Evolutionary conservation across 129 eudicot species (phyloP).

Genomic region (Artemisia tridentata): DNA sequence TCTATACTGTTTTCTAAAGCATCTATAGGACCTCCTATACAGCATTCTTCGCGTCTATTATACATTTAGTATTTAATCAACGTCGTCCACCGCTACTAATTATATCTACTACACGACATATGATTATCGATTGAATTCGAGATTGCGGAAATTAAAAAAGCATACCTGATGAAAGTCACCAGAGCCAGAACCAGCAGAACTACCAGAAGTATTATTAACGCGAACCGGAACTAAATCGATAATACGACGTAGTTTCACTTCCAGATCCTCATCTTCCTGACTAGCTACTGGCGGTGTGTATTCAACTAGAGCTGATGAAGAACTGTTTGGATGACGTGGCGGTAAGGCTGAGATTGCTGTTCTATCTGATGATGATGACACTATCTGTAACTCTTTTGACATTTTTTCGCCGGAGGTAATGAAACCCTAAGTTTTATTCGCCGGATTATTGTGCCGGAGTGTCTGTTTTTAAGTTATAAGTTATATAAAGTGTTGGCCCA

Average conservation of each 20-base stretch:
- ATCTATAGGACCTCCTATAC: too few relatives aligned
- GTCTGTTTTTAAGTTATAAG: background rate
- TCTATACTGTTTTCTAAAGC: too few relatives aligned
- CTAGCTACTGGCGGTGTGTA: slow-evolving; percentile 58
- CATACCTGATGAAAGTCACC: slow-evolving; percentile 98
- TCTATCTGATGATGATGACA: slow-evolving; percentile 47
- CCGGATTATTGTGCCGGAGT: slow-evolving; percentile 29
- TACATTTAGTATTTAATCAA: too few relatives aligned
- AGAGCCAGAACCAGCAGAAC: slow-evolving; percentile 99
- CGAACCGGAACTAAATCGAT: slow-evolving; percentile 89
- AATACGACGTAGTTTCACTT: slow-evolving; percentile 87
- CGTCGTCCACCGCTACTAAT: too few relatives aligned
- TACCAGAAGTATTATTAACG: slow-evolving; percentile 93
- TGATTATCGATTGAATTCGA: background rate
- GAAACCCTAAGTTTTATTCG: slow-evolving; percentile 19
- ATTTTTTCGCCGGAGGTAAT: background rate
- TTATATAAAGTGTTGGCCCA: slow-evolving; percentile 21
- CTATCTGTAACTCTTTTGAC: slow-evolving; percentile 67
- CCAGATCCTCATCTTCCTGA: slow-evolving; percentile 84
- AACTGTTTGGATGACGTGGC: slow-evolving; percentile 55
- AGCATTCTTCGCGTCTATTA: too few relatives aligned
- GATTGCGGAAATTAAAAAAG: background rate
- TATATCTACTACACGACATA: too few relatives aligned
- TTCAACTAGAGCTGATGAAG: slow-evolving; percentile 76
- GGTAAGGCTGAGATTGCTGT: slow-evolving; percentile 46